Evolutionary conservation across 805 yeast species (phyloP), one percentile per base, ranked within the genome.

Genomic region (Kuraishia capsulata): DNA sequence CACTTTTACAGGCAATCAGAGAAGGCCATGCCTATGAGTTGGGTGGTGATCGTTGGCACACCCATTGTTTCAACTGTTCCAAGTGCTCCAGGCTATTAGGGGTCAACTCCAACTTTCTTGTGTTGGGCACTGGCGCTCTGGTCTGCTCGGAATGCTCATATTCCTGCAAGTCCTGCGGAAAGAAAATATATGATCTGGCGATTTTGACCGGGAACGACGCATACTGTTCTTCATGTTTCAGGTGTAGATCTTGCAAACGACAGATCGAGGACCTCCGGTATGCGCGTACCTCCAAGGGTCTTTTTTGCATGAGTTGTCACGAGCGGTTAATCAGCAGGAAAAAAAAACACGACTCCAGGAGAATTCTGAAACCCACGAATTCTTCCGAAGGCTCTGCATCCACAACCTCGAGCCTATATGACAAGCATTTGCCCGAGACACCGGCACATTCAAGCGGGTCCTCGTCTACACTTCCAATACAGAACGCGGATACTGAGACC

Each of bases 11-110:
- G 42, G 64, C 81, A 20, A 84, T 90, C 36, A 73, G 73, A 16
- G 95, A 86, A 51, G 96, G 96, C 24, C 94, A 89, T 46, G 97
- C 97, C 3, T 92, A 87, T 55, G 97, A 90, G 56, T 66, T 90
- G 36, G 96, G 96, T 19, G 94, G 83, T 20, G 90, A 87, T 54
- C 76, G 96, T 46, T 92, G 98, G 98, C 98, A 92, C 57, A 82
- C 87, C 40, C 73, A 82, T 44, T 92, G 98, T 61, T 92, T 92
- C 61, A 71, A 78, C 35, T 92, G 98, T 60, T 82, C 94, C 39
- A 81, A 81, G 48, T 92, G 98, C 59, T 67, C 73, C 28, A 71
- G 76, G 48, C 72, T 79, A 28, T 64, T 92, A 39, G 95, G 95
- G 20, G 84, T 94, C 44, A 82, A 87, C 51, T 81, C 94, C 19